These are phyloP conservation scores for Phytopythium mirpurense DNA, from an alignment of 352 stramenopile species.

Conservation along the genomic window DNA sequence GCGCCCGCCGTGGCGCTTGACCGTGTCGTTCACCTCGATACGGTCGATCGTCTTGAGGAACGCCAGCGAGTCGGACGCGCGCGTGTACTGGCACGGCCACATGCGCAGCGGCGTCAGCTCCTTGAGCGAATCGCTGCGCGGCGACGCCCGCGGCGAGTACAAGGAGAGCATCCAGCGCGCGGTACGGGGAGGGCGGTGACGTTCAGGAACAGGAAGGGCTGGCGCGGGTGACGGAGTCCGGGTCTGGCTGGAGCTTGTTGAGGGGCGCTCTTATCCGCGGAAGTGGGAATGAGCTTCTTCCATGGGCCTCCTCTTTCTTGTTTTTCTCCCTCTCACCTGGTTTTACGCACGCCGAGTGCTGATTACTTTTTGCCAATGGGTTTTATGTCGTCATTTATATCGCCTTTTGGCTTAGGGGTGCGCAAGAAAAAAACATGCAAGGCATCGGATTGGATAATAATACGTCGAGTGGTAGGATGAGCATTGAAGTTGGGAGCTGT, in stretches of 20 bases:
- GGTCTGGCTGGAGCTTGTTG: too few relatives aligned
- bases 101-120: conserved; percentile 32
- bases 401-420: too few relatives aligned
- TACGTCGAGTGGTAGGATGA: too few relatives aligned
- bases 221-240: too few relatives aligned
- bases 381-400: too few relatives aligned
- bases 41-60: conserved; percentile 37
- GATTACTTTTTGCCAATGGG: not conserved
- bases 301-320: too few relatives aligned
- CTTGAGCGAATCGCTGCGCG: conserved; percentile 12
- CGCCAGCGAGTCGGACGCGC: conserved; percentile 27
- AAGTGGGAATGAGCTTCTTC: not conserved
- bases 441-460: too few relatives aligned
- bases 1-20: conserved; percentile 25
- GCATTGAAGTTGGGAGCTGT: too few relatives aligned
- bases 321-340: not conserved
- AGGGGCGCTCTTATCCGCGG: not conserved
- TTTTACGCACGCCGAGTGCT: not conserved
- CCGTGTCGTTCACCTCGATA: conserved; percentile 26
- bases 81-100: conserved; percentile 37
- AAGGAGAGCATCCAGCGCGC: not conserved
- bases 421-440: too few relatives aligned
- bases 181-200: not conserved
- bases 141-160: conserved; percentile 13
- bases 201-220: too few relatives aligned